Base-by-base conservation (phyloP, 352 stramenopile species). In the Phytophthora hybrid region DNA sequence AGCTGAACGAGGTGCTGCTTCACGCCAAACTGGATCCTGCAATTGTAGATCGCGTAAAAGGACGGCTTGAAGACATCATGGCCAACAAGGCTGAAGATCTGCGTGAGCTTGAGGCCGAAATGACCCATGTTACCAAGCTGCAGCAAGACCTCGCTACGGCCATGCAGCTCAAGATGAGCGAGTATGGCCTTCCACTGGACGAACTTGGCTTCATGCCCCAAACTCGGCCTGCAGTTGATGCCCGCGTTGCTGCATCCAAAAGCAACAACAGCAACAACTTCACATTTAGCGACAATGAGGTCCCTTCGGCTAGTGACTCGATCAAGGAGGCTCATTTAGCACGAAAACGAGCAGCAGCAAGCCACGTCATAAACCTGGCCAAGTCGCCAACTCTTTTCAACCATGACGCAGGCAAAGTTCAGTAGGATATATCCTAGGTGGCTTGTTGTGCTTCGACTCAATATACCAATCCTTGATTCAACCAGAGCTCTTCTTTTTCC, bases 1-100 rank as follows among this genome's bases (percentile, higher is more conserved):
- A 98, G 73, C 79, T 99, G 8, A 95, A 97, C 54, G 94, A 99
- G 71, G 87, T 98, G 31, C 69, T 99, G 9, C 64, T 92, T 39
- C 90, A 96, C 62, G 96, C 93, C 18, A 97, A 98, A 58, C 76
- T 99, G 19, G 94, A 98, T 56, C 83, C 87, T 13, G 82, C 83
- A 23, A 88, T 93, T 13, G 79, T 97, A 4, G 91, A 93, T 58
- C 85, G 90, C 47, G 90, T 98, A 4, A 93, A 96, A 69, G 81
- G 81, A 4, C 80, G 93, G 14, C 79, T 98, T 23, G 93, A 97
- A 47, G 91, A 98, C 61, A 95, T 98, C 62, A 91, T 98, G 82
- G 81, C 91, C 31, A 90, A 86, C 54, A 98, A 98, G 73, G 94
- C 92, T 54, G 76, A 90, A 41, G 82, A 92, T 49, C 63, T 98